These are phyloP conservation scores for Drosera spatulata DNA, from an alignment of 179 eudicot genomes.

Conservation along the genomic window DNA sequence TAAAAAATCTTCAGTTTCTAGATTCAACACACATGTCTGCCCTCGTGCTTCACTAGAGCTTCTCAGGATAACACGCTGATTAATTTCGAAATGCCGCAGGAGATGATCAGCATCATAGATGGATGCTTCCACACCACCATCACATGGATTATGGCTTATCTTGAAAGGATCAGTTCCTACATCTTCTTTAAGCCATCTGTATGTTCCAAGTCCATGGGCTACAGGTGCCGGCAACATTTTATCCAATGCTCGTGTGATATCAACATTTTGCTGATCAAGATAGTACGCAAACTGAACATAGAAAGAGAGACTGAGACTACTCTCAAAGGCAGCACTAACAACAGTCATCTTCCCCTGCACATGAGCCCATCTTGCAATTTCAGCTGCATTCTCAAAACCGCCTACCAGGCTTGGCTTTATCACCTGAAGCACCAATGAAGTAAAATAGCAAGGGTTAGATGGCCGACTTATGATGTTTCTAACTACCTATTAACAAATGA, in stretches of 20 bases:
- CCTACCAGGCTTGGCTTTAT: conserved; percentile 92
- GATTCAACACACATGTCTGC: conserved; percentile 27
- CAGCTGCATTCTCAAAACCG: conserved; percentile 88
- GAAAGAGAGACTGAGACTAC: conserved; percentile 69
- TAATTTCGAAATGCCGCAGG: conserved; percentile 32
- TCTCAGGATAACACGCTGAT: conserved; percentile 28
- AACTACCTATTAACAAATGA: neutral
- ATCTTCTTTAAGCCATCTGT: conserved; percentile 82
- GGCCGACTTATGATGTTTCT: no score
- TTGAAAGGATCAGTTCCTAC: conserved; percentile 37
- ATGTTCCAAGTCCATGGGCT: conserved; percentile 97
- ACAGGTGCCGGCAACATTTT: conserved; percentile 21
- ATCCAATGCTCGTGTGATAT: conserved; percentile 24
- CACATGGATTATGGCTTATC: conserved; percentile 25
- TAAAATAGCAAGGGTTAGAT: no score
- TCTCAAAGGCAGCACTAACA: conserved; percentile 84
- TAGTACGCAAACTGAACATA: conserved; percentile 67
- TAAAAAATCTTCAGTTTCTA: conserved; percentile 34
- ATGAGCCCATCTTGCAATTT: conserved; percentile 89
- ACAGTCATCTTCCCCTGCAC: conserved; percentile 69
- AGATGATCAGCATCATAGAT: conserved; percentile 43
- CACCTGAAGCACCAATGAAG: conserved; percentile 35
- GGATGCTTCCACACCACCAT: conserved; percentile 50
- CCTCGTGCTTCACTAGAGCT: conserved; percentile 19
- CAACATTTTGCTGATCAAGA: conserved; percentile 56